Percentiles rank a stretch among this genome's conserved stretches.
These are phyloP conservation scores for Tilletia caries DNA, from an alignment of 1,284 basidiomycete species.

Conservation along the genomic window DNA sequence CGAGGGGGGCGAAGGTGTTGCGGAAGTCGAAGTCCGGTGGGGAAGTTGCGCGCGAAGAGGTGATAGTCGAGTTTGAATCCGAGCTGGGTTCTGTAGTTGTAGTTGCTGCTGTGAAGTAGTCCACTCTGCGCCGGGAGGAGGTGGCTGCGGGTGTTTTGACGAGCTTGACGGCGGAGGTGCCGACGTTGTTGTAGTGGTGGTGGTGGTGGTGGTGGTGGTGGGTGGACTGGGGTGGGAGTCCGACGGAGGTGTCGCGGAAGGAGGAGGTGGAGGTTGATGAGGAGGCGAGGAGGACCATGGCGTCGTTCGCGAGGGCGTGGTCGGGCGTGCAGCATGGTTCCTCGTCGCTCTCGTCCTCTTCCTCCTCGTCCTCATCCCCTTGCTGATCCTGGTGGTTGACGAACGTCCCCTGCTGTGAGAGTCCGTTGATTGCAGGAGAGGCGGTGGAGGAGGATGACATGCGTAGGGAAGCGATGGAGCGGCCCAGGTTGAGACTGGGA, in stretches of 20 bases:
- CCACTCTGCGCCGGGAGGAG: neutral
- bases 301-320: slow-evolving; percentile 2
- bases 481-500: slow-evolving; percentile 2
- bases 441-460: neutral
- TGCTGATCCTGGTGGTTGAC: neutral
- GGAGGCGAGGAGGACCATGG: slow-evolving; percentile 7
- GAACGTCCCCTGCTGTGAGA: no score
- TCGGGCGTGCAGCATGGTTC: slow-evolving; percentile 11
- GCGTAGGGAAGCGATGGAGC: neutral
- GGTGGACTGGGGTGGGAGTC: neutral
- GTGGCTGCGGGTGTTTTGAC: slow-evolving; percentile 2
- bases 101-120: neutral
- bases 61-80: neutral
- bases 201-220: neutral
- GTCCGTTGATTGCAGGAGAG: neutral
- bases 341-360: slow-evolving; percentile 9
- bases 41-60: neutral
- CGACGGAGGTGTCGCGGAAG: slow-evolving; percentile 7
- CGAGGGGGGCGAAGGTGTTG: slow-evolving; percentile 8
- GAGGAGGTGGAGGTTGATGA: neutral
- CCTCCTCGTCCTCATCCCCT: neutral
- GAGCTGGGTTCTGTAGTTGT: neutral
- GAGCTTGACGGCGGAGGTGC: neutral
- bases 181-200: neutral
- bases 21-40: slow-evolving; percentile 8